Evolutionary conservation across 768 basidiomycete genomes (phyloP).

Genomic region (Chlorophyllum brunneum): DNA sequence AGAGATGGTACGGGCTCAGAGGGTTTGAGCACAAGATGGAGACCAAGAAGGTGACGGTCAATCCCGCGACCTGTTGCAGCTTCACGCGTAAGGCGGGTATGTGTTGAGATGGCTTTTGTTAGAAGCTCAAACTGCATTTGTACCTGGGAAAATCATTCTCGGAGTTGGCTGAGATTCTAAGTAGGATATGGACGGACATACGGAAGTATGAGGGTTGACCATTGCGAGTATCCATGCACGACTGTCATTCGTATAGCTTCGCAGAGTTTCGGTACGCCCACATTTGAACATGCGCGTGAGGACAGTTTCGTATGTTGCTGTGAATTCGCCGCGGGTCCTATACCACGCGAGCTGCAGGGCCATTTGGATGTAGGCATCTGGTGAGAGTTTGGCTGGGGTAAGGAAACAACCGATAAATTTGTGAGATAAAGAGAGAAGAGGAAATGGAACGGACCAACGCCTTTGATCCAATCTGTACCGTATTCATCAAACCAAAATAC

Average conservation of each 20-base stretch:
- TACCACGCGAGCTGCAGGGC: conserved; percentile 91
- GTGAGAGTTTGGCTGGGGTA: conserved; percentile 38
- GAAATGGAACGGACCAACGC: conserved; percentile 46
- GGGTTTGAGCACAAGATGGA: conserved; percentile 59
- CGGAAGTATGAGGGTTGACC: conserved; percentile 49
- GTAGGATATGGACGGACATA: conserved; percentile 23
- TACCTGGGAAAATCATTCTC: conserved; percentile 29
- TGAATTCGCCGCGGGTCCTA: conserved; percentile 67
- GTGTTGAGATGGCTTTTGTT: conserved; percentile 63
- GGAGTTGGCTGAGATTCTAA: conserved; percentile 10
- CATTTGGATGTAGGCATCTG: conserved; percentile 91
- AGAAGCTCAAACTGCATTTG: conserved; percentile 46
- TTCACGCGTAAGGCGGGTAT: conserved; percentile 68
- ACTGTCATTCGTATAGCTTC: conserved; percentile 69
- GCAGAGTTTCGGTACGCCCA: conserved; percentile 88
- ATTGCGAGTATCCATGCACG: conserved; percentile 76
- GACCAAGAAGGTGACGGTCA: conserved; percentile 88
- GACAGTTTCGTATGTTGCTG: conserved; percentile 91
- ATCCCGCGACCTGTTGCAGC: conserved; percentile 81
- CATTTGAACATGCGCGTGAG: conserved; percentile 83
- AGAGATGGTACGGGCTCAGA: conserved; percentile 55
- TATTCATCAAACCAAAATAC: conserved; percentile 81
- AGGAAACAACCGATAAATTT: background rate
- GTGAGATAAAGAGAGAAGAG: background rate
- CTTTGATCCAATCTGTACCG: conserved; percentile 86